phyloP scores from a whole-genome alignment of 139 green algal species.

The Micractinium sp. region DNA sequence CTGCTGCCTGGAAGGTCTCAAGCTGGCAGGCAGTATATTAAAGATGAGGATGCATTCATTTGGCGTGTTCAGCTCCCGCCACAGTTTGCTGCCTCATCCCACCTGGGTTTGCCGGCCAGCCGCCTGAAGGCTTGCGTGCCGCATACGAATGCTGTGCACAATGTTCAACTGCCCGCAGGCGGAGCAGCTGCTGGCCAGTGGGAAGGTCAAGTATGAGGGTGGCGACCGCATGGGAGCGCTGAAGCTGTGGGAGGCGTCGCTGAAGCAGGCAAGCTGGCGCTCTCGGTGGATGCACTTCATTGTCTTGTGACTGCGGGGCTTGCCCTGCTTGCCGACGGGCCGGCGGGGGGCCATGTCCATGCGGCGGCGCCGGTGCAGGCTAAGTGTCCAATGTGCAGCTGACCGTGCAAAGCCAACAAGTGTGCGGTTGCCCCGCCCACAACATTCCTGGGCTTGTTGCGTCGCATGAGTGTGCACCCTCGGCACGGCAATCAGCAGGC shows the following conservation, averaged over 20 bases:
- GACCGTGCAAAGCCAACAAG: neutral
- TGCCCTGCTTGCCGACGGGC: neutral
- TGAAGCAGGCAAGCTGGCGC: slow-evolving; percentile 56
- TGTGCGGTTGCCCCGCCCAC: too few relatives aligned
- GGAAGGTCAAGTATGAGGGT: slow-evolving; percentile 64
- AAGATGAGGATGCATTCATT: too few relatives aligned
- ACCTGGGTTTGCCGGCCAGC: too few relatives aligned
- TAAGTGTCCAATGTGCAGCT: neutral
- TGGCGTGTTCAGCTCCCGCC: too few relatives aligned
- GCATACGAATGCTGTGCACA: too few relatives aligned
- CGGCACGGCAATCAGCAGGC: too few relatives aligned
- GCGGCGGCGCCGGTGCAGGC: neutral
- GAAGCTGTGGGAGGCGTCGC: slow-evolving; percentile 70
- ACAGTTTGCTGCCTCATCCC: too few relatives aligned
- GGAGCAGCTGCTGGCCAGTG: slow-evolving; percentile 43
- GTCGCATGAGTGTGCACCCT: too few relatives aligned
- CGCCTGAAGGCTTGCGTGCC: too few relatives aligned
- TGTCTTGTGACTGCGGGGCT: too few relatives aligned
- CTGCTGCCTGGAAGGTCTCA: neutral
- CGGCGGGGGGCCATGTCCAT: neutral
- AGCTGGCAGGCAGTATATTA: neutral
- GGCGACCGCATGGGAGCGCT: slow-evolving; percentile 74
- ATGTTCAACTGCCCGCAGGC: slow-evolving; percentile 33
- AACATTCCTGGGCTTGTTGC: neutral
- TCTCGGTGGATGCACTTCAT: too few relatives aligned